Evolutionary conservation across 345 rosid genomes (phyloP).

Genomic region (Syzygium aromaticum): DNA sequence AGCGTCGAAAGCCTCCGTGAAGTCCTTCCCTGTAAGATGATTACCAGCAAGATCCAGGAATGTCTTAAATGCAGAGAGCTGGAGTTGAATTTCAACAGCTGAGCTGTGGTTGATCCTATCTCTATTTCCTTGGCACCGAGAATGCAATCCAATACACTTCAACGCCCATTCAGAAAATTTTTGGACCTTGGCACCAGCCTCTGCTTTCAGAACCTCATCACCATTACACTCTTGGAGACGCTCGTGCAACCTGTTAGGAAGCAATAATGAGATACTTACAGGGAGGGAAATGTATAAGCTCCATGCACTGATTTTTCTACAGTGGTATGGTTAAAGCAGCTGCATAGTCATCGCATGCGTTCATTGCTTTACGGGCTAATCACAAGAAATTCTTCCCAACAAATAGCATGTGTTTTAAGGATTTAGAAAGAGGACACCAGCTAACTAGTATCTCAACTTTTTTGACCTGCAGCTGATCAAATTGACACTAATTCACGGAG

Average conservation of each 20-base stretch:
- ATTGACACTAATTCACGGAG: neutral
- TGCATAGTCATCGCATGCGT: neutral
- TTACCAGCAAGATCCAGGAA: constrained; percentile 87
- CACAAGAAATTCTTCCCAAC: neutral
- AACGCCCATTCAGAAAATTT: constrained; percentile 97
- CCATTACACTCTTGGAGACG: constrained; percentile 92
- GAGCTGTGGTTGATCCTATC: constrained; percentile 59
- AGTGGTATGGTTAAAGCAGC: neutral
- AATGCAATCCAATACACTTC: constrained; percentile 86
- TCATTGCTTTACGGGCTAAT: neutral
- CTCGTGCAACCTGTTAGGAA: constrained; percentile 72
- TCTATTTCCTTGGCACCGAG: constrained; percentile 63
- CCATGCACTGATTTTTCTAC: neutral
- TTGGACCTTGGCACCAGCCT: constrained; percentile 90
- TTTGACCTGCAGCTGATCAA: neutral
- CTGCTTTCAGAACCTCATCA: constrained; percentile 85
- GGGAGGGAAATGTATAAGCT: neutral
- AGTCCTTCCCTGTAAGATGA: constrained; percentile 92
- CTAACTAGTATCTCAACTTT: neutral
- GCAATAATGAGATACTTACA: neutral
- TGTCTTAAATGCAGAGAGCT: constrained; percentile 81
- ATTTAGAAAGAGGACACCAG: neutral
- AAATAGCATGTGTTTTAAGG: neutral
- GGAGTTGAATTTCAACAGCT: constrained; percentile 84
- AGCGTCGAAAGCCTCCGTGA: constrained; percentile 97